phyloP scores from a whole-genome alignment of 2,329 filamentous ascomycete genomes.

The Fonsecaea multimorphosa region DNA sequence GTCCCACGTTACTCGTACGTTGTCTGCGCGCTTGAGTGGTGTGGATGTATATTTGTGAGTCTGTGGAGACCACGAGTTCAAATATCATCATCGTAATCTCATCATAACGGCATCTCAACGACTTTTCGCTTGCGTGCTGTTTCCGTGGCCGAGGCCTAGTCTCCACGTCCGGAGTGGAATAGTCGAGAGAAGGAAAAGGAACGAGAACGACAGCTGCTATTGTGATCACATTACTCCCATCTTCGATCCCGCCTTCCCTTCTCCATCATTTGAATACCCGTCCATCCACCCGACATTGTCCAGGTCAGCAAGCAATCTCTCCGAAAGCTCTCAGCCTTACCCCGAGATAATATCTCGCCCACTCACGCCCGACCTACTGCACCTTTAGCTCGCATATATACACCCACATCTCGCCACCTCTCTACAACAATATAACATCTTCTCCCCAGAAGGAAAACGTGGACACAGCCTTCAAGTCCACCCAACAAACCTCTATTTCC shows the following conservation, averaged over 20 bases:
- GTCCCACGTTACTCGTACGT: neutral
- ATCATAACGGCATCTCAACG: neutral
- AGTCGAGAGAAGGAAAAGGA: neutral
- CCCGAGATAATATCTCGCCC: neutral
- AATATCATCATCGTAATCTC: neutral
- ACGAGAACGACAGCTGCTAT: neutral
- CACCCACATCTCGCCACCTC: neutral
- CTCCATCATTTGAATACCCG: neutral
- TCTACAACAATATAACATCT: neutral
- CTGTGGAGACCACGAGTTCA: neutral
- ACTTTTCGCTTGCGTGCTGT: neutral
- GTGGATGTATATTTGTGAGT: neutral
- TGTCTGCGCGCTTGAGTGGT: neutral
- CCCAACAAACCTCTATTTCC: neutral
- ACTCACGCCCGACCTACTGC: neutral
- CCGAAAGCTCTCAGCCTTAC: conserved; percentile 1
- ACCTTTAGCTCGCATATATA: neutral
- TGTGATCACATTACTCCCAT: neutral
- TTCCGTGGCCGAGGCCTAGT: neutral
- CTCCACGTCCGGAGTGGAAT: neutral
- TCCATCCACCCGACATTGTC: neutral
- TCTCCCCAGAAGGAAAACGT: neutral
- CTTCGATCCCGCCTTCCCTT: neutral
- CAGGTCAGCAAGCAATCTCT: neutral
- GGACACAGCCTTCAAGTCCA: neutral